Percentiles rank a stretch among this genome's conserved stretches.
Conservation (phyloP, 192 early-diverging fungal genomes). For the Backusella tuberculispora region DNA sequence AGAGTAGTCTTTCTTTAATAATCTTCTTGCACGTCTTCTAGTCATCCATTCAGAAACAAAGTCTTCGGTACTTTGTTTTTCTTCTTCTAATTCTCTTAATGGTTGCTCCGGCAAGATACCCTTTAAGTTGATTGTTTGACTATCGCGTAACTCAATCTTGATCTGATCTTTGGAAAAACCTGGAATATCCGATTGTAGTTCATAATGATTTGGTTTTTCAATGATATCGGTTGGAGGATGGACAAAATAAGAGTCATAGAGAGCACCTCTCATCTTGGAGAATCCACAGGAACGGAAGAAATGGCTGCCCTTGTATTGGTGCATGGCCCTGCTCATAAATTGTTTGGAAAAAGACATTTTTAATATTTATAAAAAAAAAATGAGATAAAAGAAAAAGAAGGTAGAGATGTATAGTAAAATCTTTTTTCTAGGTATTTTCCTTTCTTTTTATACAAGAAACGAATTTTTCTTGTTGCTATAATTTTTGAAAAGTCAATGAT, state of each 20-base stretch:
- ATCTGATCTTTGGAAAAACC: slow-evolving; percentile 2
- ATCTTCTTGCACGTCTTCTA: background rate
- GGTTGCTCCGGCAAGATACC: background rate
- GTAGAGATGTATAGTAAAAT: background rate
- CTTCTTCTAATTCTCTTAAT: background rate
- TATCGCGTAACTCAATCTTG: slow-evolving; percentile 1
- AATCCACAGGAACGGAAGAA: background rate
- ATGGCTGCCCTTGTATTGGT: background rate
- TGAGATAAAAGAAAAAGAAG: background rate
- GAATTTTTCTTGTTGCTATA: background rate
- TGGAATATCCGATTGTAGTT: background rate
- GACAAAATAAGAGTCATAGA: background rate
- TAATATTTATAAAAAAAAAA: background rate
- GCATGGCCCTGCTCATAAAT: background rate
- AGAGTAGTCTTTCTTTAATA: background rate
- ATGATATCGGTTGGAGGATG: slow-evolving; percentile 1
- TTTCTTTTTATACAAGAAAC: background rate
- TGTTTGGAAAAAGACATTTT: slow-evolving; percentile 12
- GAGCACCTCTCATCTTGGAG: background rate
- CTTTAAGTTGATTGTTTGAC: background rate
- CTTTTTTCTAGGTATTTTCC: background rate
- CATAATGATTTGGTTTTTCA: slow-evolving; percentile 4
- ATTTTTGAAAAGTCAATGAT: too few relatives aligned
- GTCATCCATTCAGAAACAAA: background rate
- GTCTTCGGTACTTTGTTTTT: background rate